Evolutionary conservation across 2,329 filamentous ascomycete species (phyloP).

Genomic region (Fusarium aywerte): DNA sequence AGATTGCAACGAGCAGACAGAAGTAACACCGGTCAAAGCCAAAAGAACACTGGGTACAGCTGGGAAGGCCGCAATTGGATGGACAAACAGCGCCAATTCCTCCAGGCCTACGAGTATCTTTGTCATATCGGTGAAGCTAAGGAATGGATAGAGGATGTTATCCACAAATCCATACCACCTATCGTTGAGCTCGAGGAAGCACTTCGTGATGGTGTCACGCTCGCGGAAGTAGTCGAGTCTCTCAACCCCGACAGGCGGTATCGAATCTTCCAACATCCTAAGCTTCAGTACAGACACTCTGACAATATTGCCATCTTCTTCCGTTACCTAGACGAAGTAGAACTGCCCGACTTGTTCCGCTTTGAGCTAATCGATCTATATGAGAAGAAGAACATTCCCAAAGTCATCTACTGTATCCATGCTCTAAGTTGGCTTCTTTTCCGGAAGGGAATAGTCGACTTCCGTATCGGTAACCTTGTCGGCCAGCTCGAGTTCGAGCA

Average conservation of each 20-base stretch:
- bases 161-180: constrained; percentile 84
- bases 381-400: constrained; percentile 99
- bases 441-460: constrained; percentile 92
- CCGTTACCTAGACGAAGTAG: constrained; percentile 88
- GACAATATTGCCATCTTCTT: constrained; percentile 99
- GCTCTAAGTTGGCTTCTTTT: constrained; percentile 97
- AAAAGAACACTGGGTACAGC: constrained; percentile 66
- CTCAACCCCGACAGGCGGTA: constrained; percentile 80
- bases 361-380: constrained; percentile 98
- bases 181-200: constrained; percentile 96
- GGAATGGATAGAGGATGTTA: constrained; percentile 96
- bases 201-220: constrained; percentile 88
- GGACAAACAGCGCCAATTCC: constrained; percentile 96
- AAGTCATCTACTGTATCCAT: constrained; percentile 99
- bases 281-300: constrained; percentile 92
- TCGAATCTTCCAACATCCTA: constrained; percentile 86
- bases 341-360: constrained; percentile 92
- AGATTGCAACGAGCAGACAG: constrained; percentile 79
- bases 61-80: constrained; percentile 96
- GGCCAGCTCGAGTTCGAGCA: constrained; percentile 97
- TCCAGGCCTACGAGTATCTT: constrained; percentile 97
- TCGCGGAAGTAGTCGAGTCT: constrained; percentile 92
- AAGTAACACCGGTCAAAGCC: constrained; percentile 58
- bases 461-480: constrained; percentile 95
- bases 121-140: constrained; percentile 99